Percentiles rank a stretch among this genome's conserved stretches.
Evolutionary conservation across 352 stramenopile species (phyloP).

Genomic region (Phytophthora multivora): DNA sequence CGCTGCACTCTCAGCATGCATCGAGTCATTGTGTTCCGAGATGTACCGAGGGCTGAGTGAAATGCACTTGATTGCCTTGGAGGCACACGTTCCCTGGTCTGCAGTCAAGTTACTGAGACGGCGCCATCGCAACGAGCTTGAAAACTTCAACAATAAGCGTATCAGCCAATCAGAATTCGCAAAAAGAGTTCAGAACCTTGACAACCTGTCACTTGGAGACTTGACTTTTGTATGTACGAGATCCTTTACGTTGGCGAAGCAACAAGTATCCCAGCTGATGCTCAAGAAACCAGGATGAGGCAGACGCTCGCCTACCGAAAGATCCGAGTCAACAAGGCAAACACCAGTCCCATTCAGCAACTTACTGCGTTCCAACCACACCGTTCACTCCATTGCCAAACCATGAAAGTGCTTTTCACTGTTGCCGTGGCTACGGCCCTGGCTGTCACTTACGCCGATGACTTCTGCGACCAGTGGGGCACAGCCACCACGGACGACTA

Average conservation of each 20-base stretch:
- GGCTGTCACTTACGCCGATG: neutral
- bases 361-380: constrained; percentile 9
- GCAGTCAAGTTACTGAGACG: constrained; percentile 15
- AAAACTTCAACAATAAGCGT: constrained; percentile 6
- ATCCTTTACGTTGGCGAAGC: constrained; percentile 22
- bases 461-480: constrained; percentile 41
- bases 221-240: constrained; percentile 4
- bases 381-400: neutral
- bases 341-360: constrained; percentile 19
- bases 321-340: neutral
- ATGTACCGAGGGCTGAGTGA: neutral
- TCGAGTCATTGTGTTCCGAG: neutral
- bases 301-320: constrained; percentile 12
- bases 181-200: constrained; percentile 16
- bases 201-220: constrained; percentile 3
- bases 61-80: neutral
- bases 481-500: constrained; percentile 31
- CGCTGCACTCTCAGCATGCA: neutral
- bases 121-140: constrained; percentile 1
- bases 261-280: constrained; percentile 23
- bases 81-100: constrained; percentile 11
- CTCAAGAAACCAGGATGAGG: neutral
- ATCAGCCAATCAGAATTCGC: constrained; percentile 6
- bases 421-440: constrained; percentile 3
- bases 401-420: constrained; percentile 23